Percentiles rank a stretch among this genome's conserved stretches.
These are phyloP conservation scores for Trichoderma sp. DNA, from an alignment of 2,329 filamentous ascomycete genomes.

Conservation along the genomic window DNA sequence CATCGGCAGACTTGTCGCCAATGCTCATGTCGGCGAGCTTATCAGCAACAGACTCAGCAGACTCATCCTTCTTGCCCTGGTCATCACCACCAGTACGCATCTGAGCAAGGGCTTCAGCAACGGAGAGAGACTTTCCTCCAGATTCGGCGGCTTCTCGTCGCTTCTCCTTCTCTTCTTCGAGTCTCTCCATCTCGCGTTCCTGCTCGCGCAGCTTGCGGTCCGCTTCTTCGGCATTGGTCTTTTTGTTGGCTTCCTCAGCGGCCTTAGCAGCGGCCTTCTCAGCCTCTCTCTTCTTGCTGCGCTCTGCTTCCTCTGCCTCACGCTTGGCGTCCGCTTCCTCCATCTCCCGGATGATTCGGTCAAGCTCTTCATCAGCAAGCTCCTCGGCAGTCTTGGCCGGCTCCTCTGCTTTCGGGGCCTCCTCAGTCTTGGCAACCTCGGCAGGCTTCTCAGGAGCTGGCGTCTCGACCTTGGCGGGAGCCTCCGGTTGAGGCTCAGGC, in stretches of 20 bases:
- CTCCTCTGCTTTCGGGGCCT: slow-evolving; percentile 33
- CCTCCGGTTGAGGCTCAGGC: neutral
- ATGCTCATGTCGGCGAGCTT: slow-evolving; percentile 57
- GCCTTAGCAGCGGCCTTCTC: slow-evolving; percentile 51
- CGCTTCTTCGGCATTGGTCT: slow-evolving; percentile 54
- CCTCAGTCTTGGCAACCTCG: slow-evolving; percentile 34
- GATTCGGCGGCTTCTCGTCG: slow-evolving; percentile 54
- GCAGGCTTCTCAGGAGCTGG: slow-evolving; percentile 12
- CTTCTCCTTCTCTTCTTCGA: slow-evolving; percentile 70
- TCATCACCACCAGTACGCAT: slow-evolving; percentile 33
- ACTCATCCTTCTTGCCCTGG: slow-evolving; percentile 39
- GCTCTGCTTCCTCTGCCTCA: slow-evolving; percentile 50
- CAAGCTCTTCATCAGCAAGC: slow-evolving; percentile 56
- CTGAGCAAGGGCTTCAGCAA: slow-evolving; percentile 54
- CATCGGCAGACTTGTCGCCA: slow-evolving; percentile 46
- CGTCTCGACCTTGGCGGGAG: slow-evolving; percentile 4
- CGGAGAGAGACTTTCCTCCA: slow-evolving; percentile 47
- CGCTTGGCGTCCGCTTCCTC: slow-evolving; percentile 56
- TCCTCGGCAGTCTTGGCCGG: slow-evolving; percentile 32
- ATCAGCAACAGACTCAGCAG: slow-evolving; percentile 42
- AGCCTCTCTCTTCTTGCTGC: slow-evolving; percentile 49
- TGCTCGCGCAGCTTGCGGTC: slow-evolving; percentile 70
- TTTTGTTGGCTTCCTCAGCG: slow-evolving; percentile 48
- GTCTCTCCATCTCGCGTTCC: slow-evolving; percentile 70
- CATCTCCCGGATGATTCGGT: slow-evolving; percentile 64